phyloP scores from a whole-genome alignment of 73 alveolate species.

The Paramecium primaurelia region DNA sequence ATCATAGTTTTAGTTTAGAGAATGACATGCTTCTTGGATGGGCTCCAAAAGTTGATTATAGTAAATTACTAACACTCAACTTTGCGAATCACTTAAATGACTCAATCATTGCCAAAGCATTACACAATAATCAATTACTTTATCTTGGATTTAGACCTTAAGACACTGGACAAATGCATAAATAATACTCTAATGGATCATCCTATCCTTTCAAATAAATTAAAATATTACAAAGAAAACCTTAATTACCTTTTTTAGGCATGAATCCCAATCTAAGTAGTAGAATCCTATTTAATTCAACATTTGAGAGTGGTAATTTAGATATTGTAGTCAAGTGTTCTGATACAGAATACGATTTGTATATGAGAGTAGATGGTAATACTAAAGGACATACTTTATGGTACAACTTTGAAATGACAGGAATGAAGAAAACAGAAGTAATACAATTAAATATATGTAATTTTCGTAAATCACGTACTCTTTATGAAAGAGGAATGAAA shows the following conservation, averaged over 20 bases:
- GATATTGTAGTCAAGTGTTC: conserved; percentile 67
- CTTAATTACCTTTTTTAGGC: conserved; percentile 51
- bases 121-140: conserved; percentile 28
- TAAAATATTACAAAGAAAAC: conserved; percentile 31
- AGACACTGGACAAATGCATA: conserved; percentile 63
- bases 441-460: conserved; percentile 85
- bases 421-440: conserved; percentile 68
- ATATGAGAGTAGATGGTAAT: conserved; percentile 89
- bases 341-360: conserved; percentile 84
- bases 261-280: conserved; percentile 40
- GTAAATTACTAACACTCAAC: conserved; percentile 30
- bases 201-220: conserved; percentile 54
- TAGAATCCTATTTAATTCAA: conserved; percentile 85
- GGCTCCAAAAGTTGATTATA: conserved; percentile 35
- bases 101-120: not conserved
- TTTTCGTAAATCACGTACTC: conserved; percentile 76
- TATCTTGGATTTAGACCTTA: conserved; percentile 67
- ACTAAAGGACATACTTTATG: conserved; percentile 89
- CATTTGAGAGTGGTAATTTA: conserved; percentile 92
- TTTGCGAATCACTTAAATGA: conserved; percentile 27
- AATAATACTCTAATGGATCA: conserved; percentile 38
- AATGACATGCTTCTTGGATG: conserved; percentile 79
- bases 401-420: conserved; percentile 84
- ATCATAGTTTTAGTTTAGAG: conserved; percentile 64
- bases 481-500: conserved; percentile 76